phyloP scores from a whole-genome alignment of 2,329 filamentous ascomycete genomes.

The Colletotrichum graminicola region DNA sequence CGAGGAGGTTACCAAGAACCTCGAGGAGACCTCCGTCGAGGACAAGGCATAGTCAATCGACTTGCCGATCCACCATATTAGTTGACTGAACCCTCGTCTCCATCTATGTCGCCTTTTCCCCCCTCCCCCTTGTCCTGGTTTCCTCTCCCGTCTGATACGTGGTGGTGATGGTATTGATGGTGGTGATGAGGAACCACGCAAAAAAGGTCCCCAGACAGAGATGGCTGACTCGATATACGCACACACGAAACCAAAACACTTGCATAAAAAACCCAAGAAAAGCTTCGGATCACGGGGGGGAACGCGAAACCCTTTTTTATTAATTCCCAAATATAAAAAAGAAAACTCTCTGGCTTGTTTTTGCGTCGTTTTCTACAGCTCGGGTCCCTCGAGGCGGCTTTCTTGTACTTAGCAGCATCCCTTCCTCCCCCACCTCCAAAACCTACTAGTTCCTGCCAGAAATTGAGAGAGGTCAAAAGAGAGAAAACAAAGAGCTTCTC shows the following conservation, averaged over 20 bases:
- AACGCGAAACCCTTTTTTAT: slow-evolving; percentile 11
- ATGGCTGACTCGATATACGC: slow-evolving; percentile 18
- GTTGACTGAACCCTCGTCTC: slow-evolving; percentile 24
- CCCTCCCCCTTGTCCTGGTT: background rate
- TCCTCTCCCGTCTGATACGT: background rate
- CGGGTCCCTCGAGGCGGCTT: slow-evolving; percentile 29
- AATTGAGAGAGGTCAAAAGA: slow-evolving; percentile 21
- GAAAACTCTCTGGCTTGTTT: slow-evolving; percentile 28
- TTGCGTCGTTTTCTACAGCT: slow-evolving; percentile 35
- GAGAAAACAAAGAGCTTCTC: slow-evolving; percentile 25
- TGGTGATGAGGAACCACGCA: background rate
- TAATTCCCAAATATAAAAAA: background rate
- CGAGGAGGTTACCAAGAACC: slow-evolving; percentile 64
- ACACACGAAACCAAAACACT: slow-evolving; percentile 13
- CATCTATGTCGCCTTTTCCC: background rate
- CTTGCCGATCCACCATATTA: slow-evolving; percentile 16
- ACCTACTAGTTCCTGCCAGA: slow-evolving; percentile 22
- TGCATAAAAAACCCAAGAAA: slow-evolving; percentile 28
- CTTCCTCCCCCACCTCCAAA: background rate
- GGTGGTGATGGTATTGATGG: background rate
- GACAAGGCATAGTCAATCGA: slow-evolving; percentile 59
- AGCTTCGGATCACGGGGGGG: slow-evolving; percentile 30
- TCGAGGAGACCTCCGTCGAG: slow-evolving; percentile 65
- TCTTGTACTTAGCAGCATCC: slow-evolving; percentile 41
- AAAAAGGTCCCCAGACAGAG: background rate